Evolutionary conservation across 2,329 filamentous ascomycete genomes (phyloP), one percentile per base, ranked within the genome.

Genomic region (Microcera coccophila): DNA sequence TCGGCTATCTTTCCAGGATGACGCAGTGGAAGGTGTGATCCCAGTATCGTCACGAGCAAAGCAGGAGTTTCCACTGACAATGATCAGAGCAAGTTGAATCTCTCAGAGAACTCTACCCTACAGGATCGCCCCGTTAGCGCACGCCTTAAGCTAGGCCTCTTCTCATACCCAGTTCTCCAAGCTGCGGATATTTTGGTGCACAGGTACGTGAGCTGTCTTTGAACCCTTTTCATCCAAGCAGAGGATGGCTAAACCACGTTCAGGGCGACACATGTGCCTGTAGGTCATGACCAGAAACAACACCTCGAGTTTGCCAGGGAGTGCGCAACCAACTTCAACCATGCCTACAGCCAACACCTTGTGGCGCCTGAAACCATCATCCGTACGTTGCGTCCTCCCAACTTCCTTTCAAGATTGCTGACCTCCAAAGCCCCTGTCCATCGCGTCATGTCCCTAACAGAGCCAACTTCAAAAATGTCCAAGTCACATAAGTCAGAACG

Each of bases 1-100:
- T 93, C 66, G 93, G 93, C 29, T 95, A 95, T 67, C 72, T 98
- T n/a, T 85, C 85, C 9, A 78, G 93, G n/a, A 98, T 98, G 93
- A 97, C 93, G 20, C 93, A 97, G 66, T 98, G 93, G 90, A 98
- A 98, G 82, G 89, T 88, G 45, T 38, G 16, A 34, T 3, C 16
- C 22, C 24, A 7, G 9, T 3, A 7, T 28, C 19, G 8, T 10
- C 21, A 15, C 12, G 2, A 18, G n/a, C n/a, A 34, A n/a, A n/a
- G 22, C 36, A 9, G 2, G 20, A 5, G 7, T 19, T 18, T 15
- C 9, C n/a, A 7, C 39, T 59, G 19, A 59, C 28, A 39, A 16
- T 20, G 4, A 16, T 3, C 37, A 32, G 49, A 89, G 85, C 87
- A 80, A 94, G 65, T 69, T 93, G 15, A 73, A 81, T 16, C 64